Evolutionary conservation across 2,329 filamentous ascomycete species (phyloP).

Genomic region (Beauveria bassiana): DNA sequence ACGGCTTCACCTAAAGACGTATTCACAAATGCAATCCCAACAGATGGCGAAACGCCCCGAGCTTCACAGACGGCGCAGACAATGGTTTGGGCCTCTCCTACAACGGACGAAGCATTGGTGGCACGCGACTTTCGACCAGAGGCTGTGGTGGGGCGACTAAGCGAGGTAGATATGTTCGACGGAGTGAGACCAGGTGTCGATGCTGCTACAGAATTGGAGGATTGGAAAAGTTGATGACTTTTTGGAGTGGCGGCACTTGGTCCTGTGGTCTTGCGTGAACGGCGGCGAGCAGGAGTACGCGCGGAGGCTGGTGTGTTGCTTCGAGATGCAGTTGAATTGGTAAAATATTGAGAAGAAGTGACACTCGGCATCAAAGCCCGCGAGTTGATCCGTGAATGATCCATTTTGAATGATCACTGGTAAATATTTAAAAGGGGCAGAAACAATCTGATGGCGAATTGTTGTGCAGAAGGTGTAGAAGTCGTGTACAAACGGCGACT

Average conservation of each 20-base stretch:
- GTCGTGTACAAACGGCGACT: not conserved
- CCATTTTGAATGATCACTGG: not conserved
- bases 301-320: not conserved
- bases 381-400: not conserved
- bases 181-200: conserved; percentile 3
- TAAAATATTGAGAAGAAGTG: conserved; percentile 1
- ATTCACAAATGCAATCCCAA: conserved; percentile 84
- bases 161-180: conserved; percentile 17
- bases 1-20: conserved; percentile 76
- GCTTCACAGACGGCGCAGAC: conserved; percentile 87
- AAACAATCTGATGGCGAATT: not conserved
- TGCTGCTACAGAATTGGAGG: not conserved
- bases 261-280: not conserved
- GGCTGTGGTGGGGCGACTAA: conserved; percentile 29
- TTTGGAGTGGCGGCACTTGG: not conserved
- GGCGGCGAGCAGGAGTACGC: not conserved
- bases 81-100: conserved; percentile 56
- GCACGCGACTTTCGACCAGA: conserved; percentile 39
- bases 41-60: conserved; percentile 74
- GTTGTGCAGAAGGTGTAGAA: not conserved
- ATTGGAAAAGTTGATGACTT: not conserved
- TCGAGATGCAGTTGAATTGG: not conserved
- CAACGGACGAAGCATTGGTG: conserved; percentile 26
- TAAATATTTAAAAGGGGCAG: not conserved
- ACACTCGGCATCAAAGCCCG: not conserved